These are phyloP conservation scores for Herpetospermum pedunculosum DNA, from an alignment of 306 rosid genomes.

Conservation along the genomic window DNA sequence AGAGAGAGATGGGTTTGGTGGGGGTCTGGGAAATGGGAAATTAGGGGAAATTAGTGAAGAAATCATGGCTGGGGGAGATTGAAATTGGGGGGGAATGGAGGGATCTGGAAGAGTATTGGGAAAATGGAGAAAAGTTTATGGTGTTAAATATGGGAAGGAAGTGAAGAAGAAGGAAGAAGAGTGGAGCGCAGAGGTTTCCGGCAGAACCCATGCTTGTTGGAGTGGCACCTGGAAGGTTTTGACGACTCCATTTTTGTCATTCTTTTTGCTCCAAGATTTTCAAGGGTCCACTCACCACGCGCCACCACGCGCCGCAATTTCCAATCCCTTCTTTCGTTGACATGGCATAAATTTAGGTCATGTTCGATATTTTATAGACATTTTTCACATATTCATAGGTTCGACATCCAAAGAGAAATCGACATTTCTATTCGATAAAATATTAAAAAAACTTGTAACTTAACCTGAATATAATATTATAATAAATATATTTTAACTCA, in stretches of 20 bases:
- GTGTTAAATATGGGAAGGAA: neutral
- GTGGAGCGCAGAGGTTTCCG: constrained; percentile 19
- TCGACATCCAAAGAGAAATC: too few species aligned
- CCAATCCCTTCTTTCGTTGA: neutral
- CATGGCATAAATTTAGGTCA: too few species aligned
- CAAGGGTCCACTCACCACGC: neutral
- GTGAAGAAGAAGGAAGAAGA: neutral
- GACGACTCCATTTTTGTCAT: neutral
- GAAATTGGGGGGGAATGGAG: constrained; percentile 23
- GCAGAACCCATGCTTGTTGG: neutral
- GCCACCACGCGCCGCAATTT: neutral
- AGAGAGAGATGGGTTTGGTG: constrained; percentile 1
- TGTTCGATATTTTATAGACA: too few species aligned
- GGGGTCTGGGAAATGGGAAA: constrained; percentile 17
- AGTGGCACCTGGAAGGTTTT: neutral
- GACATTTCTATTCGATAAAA: too few species aligned
- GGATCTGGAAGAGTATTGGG: constrained; percentile 35
- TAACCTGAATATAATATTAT: too few species aligned
- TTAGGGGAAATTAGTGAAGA: constrained; percentile 16
- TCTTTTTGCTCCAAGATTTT: neutral
- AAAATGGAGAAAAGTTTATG: neutral
- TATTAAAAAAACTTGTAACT: too few species aligned
- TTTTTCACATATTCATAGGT: too few species aligned
- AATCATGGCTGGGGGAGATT: constrained; percentile 30
- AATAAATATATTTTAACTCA: too few species aligned